Evolutionary conservation across 2,329 filamentous ascomycete genomes (phyloP).

Genomic region (Proliferodiscus dingleyae): DNA sequence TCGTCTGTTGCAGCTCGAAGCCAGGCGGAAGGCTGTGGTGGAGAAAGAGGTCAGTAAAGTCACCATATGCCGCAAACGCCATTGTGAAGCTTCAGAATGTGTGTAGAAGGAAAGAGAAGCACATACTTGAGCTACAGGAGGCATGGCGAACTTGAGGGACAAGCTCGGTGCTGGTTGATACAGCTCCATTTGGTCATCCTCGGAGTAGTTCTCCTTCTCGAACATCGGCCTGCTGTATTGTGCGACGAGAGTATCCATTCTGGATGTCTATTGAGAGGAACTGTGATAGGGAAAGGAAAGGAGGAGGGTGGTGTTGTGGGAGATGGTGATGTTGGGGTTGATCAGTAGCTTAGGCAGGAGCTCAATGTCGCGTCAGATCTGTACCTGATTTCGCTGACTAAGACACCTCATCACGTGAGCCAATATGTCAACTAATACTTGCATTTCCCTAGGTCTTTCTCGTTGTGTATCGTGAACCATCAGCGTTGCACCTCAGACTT

Average conservation of each 20-base stretch:
- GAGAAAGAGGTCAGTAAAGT: conserved; percentile 15
- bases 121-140: conserved; percentile 82
- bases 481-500: too few species aligned
- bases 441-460: too few species aligned
- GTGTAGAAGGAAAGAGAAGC: conserved; percentile 5
- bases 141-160: conserved; percentile 91
- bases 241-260: conserved; percentile 89
- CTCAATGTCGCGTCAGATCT: conserved; percentile 20
- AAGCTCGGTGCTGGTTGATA: conserved; percentile 67
- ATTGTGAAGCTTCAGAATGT: conserved; percentile 9
- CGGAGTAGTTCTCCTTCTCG: conserved; percentile 64
- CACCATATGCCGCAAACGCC: background rate
- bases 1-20: conserved; percentile 97
- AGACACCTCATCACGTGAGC: conserved; percentile 12
- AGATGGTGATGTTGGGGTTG: conserved; percentile 23
- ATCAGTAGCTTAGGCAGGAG: conserved; percentile 26
- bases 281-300: conserved; percentile 9
- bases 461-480: too few species aligned
- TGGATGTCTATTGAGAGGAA: conserved; percentile 17
- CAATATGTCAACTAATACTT: too few species aligned
- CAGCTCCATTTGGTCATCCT: conserved; percentile 71
- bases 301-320: conserved; percentile 10
- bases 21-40: conserved; percentile 75
- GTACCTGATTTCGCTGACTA: background rate
- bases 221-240: conserved; percentile 80